These are phyloP conservation scores for Annulohypoxylon nitens DNA, from an alignment of 495 filamentous ascomycete species.

Conservation along the genomic window DNA sequence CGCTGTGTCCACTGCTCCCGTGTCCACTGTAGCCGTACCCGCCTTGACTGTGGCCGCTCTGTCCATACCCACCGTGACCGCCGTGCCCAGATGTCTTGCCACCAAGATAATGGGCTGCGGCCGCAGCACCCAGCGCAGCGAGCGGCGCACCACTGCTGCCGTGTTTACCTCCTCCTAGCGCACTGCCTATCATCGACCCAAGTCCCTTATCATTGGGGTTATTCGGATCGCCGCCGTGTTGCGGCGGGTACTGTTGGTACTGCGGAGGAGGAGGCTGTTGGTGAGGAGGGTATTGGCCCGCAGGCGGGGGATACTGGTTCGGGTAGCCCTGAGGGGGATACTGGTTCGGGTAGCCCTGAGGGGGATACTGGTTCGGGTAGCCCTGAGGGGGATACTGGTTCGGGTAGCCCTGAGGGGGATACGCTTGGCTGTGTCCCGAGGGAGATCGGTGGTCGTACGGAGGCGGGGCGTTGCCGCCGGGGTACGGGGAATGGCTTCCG, in stretches of 20 bases:
- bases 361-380: no score
- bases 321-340: conserved; percentile 49
- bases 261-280: conserved; percentile 26
- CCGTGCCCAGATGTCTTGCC: conserved; percentile 27
- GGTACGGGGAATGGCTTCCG: conserved; percentile 39
- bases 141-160: conserved; percentile 26
- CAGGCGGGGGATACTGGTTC: conserved; percentile 38
- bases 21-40: conserved; percentile 19
- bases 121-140: conserved; percentile 41
- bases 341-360: conserved; percentile 49
- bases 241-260: conserved; percentile 36
- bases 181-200: conserved; percentile 41
- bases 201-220: conserved; percentile 43
- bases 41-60: background rate
- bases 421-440: conserved; percentile 42
- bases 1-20: conserved; percentile 1
- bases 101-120: conserved; percentile 37
- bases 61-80: background rate
- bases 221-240: conserved; percentile 33
- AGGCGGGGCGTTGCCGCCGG: conserved; percentile 35
- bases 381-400: conserved; percentile 43
- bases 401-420: conserved; percentile 47
- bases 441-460: conserved; percentile 32
- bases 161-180: conserved; percentile 34
- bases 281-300: conserved; percentile 37